Evolutionary conservation across 108 stramenopile genomes (phyloP).

Genomic region (Conticribra weissflogii): DNA sequence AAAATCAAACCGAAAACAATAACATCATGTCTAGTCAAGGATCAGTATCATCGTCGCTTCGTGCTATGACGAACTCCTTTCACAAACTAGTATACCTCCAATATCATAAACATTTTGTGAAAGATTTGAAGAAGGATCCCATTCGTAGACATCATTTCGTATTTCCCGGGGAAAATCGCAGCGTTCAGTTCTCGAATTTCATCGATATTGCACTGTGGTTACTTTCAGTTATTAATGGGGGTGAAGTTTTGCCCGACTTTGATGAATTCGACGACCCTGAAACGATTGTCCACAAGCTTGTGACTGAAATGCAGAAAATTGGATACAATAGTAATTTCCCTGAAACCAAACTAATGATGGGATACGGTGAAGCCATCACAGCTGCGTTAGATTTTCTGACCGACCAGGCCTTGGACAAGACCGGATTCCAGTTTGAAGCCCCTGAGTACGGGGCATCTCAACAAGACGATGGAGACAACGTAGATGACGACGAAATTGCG

Average conservation of each 20-base stretch:
- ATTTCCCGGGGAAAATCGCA: background rate
- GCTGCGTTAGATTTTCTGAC: background rate
- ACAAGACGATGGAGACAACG: background rate
- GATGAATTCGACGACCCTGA: background rate
- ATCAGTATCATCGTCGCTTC: background rate
- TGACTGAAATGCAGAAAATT: slow-evolving; percentile 2
- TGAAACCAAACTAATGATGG: background rate
- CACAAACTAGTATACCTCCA: background rate
- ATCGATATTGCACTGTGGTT: background rate
- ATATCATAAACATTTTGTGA: background rate
- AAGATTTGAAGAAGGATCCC: background rate
- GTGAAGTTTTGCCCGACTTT: background rate
- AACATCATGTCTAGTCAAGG: background rate
- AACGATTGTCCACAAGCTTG: background rate
- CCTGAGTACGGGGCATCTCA: background rate
- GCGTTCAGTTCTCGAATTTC: background rate
- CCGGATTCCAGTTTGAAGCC: background rate
- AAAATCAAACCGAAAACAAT: background rate
- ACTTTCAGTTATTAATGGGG: background rate
- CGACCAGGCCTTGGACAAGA: background rate
- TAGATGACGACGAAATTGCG: background rate
- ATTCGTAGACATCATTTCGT: background rate
- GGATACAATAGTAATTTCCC: slow-evolving; percentile 2
- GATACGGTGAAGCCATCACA: background rate
- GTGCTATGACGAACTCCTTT: background rate